These are phyloP conservation scores for Candida coquimbonensis DNA, from an alignment of 805 yeast species.

Conservation along the genomic window DNA sequence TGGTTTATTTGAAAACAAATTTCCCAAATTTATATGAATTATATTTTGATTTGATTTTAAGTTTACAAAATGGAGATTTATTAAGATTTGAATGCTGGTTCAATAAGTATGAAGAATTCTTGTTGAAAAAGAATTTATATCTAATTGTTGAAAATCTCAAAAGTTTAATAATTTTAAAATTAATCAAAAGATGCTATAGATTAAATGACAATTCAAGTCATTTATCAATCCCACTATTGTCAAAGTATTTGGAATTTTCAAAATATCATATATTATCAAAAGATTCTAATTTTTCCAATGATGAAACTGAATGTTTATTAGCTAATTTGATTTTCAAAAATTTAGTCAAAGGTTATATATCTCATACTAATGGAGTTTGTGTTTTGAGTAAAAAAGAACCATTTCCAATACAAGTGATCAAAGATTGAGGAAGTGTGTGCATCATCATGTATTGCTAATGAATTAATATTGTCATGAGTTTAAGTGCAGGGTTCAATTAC, in stretches of 20 bases:
- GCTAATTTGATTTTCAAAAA: slow-evolving; percentile 60
- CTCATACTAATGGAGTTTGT: slow-evolving; percentile 65
- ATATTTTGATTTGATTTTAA: slow-evolving; percentile 23
- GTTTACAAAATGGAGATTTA: slow-evolving; percentile 48
- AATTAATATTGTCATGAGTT: background rate
- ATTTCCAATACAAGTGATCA: slow-evolving; percentile 44
- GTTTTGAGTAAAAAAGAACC: slow-evolving; percentile 72
- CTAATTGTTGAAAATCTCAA: slow-evolving; percentile 48
- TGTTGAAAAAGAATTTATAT: slow-evolving; percentile 55
- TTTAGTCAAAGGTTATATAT: slow-evolving; percentile 69
- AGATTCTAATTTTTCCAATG: slow-evolving; percentile 23
- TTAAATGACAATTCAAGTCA: slow-evolving; percentile 24
- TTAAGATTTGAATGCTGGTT: slow-evolving; percentile 40
- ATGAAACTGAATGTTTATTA: slow-evolving; percentile 60
- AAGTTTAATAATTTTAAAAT: slow-evolving; percentile 40
- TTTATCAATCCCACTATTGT: slow-evolving; percentile 33
- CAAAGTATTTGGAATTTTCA: slow-evolving; percentile 35
- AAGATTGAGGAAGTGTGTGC: background rate
- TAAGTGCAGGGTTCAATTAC: too few relatives aligned
- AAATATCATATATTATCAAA: slow-evolving; percentile 14
- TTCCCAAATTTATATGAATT: slow-evolving; percentile 41
- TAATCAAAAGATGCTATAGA: slow-evolving; percentile 35
- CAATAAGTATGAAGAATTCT: slow-evolving; percentile 36
- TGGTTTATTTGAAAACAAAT: slow-evolving; percentile 27
- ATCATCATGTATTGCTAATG: background rate